Percentiles rank a stretch among this genome's conserved stretches.
Evolutionary conservation across 2,329 filamentous ascomycete species (phyloP).

Genomic region (Ophiognomonia clavigignenti-juglandacearum): DNA sequence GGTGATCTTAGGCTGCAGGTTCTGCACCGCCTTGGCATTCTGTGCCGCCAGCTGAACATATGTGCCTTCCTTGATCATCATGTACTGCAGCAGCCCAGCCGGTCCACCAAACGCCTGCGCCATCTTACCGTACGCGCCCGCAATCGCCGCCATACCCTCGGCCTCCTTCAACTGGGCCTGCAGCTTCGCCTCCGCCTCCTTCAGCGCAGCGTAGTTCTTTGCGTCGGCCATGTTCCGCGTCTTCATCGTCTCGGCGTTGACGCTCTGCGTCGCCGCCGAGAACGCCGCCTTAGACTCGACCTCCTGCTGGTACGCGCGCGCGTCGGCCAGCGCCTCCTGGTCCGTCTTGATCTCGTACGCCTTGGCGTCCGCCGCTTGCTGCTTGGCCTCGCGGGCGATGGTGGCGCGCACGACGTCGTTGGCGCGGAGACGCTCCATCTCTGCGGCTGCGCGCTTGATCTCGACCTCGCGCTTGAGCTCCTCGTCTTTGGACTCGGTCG

Average conservation of each 20-base stretch:
- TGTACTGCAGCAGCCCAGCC: conserved; percentile 71
- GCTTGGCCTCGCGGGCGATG: conserved; percentile 61
- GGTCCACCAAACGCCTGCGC: conserved; percentile 72
- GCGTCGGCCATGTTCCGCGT: conserved; percentile 41
- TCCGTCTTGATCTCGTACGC: conserved; percentile 63
- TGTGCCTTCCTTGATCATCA: conserved; percentile 82
- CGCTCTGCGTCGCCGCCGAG: conserved; percentile 42
- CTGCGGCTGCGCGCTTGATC: conserved; percentile 70
- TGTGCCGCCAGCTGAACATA: conserved; percentile 74
- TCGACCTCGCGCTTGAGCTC: conserved; percentile 77
- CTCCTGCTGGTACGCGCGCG: conserved; percentile 43
- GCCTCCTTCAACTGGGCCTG: conserved; percentile 65
- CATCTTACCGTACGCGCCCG: conserved; percentile 72
- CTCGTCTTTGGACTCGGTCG: conserved; percentile 71
- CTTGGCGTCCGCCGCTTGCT: conserved; percentile 62
- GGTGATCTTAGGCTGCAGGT: conserved; percentile 82
- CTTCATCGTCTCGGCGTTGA: conserved; percentile 44
- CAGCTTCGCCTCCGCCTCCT: conserved; percentile 47
- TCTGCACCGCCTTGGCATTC: conserved; percentile 70
- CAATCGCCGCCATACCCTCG: conserved; percentile 71
- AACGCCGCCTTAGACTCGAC: conserved; percentile 46
- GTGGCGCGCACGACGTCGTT: conserved; percentile 73
- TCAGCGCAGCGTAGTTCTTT: conserved; percentile 31
- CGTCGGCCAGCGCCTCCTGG: conserved; percentile 50
- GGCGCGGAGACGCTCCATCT: conserved; percentile 75